phyloP scores from a whole-genome alignment of 1,284 basidiomycete species.

The Puccinia triticina region DNA sequence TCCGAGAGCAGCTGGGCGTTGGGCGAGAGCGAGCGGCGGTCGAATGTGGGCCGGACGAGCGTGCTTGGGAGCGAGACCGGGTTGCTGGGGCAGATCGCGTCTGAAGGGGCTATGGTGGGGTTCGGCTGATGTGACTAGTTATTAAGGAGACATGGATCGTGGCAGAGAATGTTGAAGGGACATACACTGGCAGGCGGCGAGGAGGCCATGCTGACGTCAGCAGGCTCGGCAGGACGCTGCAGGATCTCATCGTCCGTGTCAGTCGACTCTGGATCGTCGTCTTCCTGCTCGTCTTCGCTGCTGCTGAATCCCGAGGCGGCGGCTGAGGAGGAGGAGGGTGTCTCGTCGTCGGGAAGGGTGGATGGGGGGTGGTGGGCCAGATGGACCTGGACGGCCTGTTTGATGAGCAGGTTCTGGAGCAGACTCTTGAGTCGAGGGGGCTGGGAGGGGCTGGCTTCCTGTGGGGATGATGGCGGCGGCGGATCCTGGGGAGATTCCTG shows the following conservation, averaged over 20 bases:
- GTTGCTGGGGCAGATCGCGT: not conserved
- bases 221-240: not conserved
- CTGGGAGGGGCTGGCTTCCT: not conserved
- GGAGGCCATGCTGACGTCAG: not conserved
- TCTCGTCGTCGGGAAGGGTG: not conserved
- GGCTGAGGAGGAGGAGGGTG: too few relatives aligned
- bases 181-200: not conserved
- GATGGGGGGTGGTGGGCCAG: slow-evolving; percentile 29
- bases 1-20: slow-evolving; percentile 28
- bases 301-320: slow-evolving; percentile 31
- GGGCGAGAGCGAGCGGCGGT: slow-evolving; percentile 40
- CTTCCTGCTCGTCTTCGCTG: slow-evolving; percentile 38
- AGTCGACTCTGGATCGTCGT: slow-evolving; percentile 21
- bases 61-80: slow-evolving; percentile 6
- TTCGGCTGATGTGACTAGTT: not conserved
- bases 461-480: not conserved
- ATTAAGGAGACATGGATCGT: not conserved
- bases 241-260: not conserved
- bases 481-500: not conserved
- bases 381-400: slow-evolving; percentile 41
- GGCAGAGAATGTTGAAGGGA: not conserved
- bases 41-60: not conserved
- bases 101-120: slow-evolving; percentile 1
- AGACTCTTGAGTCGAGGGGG: slow-evolving; percentile 33
- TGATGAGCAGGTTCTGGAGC: slow-evolving; percentile 42